A percentile compares a stretch with the other conserved stretches of the same genome.
These are phyloP conservation scores for Colletotrichum sp. DNA, from an alignment of 2,329 filamentous ascomycete species.

Conservation along the genomic window DNA sequence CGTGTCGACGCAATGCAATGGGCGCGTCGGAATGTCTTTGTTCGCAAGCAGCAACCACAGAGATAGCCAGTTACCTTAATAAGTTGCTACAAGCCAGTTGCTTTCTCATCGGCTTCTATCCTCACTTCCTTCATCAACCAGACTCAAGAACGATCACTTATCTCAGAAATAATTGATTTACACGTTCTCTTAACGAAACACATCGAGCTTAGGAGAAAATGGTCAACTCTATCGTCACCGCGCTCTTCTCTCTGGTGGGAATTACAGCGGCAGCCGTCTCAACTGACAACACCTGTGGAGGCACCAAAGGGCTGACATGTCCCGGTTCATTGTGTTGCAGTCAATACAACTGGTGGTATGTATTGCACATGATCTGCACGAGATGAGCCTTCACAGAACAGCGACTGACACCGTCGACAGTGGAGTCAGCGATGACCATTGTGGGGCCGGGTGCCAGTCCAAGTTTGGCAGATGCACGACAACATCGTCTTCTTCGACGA, in stretches of 20 bases:
- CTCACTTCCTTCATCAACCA: neutral
- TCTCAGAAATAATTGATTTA: neutral
- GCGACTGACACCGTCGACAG: neutral
- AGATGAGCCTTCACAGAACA: neutral
- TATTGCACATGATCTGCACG: neutral
- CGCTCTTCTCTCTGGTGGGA: neutral
- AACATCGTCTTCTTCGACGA: neutral
- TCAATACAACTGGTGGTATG: conserved; percentile 15
- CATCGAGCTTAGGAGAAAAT: neutral
- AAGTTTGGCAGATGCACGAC: conserved; percentile 1
- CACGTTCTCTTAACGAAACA: neutral
- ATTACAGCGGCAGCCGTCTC: neutral
- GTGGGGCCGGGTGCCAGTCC: conserved; percentile 8
- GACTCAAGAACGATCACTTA: neutral
- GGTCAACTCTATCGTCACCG: neutral
- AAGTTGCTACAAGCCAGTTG: neutral
- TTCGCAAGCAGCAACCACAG: neutral
- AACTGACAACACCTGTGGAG: conserved; percentile 44
- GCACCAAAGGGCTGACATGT: conserved; percentile 43
- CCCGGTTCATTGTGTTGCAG: conserved; percentile 4
- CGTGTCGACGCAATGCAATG: neutral
- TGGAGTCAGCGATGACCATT: neutral
- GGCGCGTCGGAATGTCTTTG: neutral
- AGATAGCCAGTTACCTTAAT: neutral
- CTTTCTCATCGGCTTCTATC: neutral